A percentile compares a stretch with the other conserved stretches of the same genome.
Evolutionary conservation across 768 basidiomycete species (phyloP).

Genomic region (Lentinula boryana): DNA sequence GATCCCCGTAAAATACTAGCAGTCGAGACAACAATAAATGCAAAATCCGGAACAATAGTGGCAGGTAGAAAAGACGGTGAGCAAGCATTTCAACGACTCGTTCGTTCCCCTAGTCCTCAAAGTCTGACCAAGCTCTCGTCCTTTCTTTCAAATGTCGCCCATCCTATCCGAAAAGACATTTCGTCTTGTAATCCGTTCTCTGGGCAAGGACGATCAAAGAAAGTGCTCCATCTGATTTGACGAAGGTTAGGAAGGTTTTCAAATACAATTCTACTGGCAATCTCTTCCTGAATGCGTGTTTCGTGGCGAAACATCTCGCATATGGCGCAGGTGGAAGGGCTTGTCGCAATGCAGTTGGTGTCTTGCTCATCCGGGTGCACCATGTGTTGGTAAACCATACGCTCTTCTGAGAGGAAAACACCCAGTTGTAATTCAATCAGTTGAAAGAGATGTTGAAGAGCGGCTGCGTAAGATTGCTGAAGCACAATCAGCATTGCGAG

Average conservation of each 20-base stretch:
- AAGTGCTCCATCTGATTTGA: slow-evolving; percentile 1
- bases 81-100: background rate
- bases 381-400: slow-evolving; percentile 38
- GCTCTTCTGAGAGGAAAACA: slow-evolving; percentile 53
- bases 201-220: background rate
- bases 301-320: slow-evolving; percentile 18
- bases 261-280: slow-evolving; percentile 2
- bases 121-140: background rate
- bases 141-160: background rate
- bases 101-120: background rate
- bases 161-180: background rate
- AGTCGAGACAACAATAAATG: background rate
- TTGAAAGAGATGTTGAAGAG: slow-evolving; percentile 38
- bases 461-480: slow-evolving; percentile 37
- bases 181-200: background rate
- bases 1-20: background rate
- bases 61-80: background rate
- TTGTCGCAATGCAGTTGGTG: slow-evolving; percentile 16
- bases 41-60: background rate
- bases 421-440: slow-evolving; percentile 53
- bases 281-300: background rate
- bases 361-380: slow-evolving; percentile 21
- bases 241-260: background rate
- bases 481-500: background rate
- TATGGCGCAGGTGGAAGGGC: slow-evolving; percentile 28